Evolutionary conservation across 2,329 filamentous ascomycete species (phyloP), one percentile per base, ranked within the genome.

Genomic region (Albophoma yamanashiensis): DNA sequence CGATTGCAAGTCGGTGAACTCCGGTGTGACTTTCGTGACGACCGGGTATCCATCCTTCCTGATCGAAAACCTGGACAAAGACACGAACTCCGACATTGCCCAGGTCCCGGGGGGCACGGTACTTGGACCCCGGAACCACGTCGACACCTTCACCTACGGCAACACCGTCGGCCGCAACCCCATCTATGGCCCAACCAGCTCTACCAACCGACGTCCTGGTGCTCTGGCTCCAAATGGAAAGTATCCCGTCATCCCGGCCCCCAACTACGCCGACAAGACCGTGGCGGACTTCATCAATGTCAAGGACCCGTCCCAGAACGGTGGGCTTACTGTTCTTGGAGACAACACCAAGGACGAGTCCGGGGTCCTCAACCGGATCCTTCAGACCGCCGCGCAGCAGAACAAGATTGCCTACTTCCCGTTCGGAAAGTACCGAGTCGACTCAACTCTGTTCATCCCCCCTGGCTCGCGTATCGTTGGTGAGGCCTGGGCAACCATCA

Each of bases 401-500:
- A 59, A 62, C 47, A 68, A 67, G 61, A 66, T 69, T 61, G 68
- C 64, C 14, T 70, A 70, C 61, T 69, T 71, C 50, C 68, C 69
- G 7, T 70, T 65, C 60, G 69, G 69, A 42, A 64, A 64, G 47
- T 71, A 70, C 53, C 61, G 63, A 1, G 67, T 71, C 22, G 64
- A 69, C 38, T 66, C 64, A 12, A 70, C 68, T 8, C 61, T 70
- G 1, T 58, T 63, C n/a, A 59, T 70, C 17, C 69, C 69, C 7
- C 58, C 64, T 4, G 78, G 79, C 15, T 79, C 80, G 5, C 74
- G 75, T 2, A 77, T 86, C 34, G 74, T 83, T 12, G 84, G 84
- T 25, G 81, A 85, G 68, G 76, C 77, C 6, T 83, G 80, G 74
- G 76, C 82, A 12, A 74, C 75, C 4, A 79, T 81, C 66, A 78